Evolutionary conservation across 2,329 filamentous ascomycete species (phyloP).

Genomic region (Colletotrichum magnum): DNA sequence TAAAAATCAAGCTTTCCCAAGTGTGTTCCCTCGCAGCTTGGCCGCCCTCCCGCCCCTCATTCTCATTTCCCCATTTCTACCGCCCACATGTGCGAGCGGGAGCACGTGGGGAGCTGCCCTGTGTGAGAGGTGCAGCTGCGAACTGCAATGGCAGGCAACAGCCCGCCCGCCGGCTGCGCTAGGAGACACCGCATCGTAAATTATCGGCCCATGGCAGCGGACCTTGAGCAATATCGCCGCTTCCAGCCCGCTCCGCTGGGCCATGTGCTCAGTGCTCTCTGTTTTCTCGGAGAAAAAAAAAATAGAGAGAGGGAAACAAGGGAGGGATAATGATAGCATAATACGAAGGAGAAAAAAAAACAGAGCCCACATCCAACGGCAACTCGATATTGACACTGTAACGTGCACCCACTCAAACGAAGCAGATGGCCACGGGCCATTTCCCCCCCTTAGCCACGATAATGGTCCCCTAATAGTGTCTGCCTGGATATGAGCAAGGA

Average conservation of each 20-base stretch:
- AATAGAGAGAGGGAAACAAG: too few species aligned
- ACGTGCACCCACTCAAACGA: slow-evolving; percentile 10
- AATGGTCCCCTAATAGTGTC: background rate
- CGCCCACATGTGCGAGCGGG: slow-evolving; percentile 23
- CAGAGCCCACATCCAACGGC: background rate
- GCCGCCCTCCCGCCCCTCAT: slow-evolving; percentile 11
- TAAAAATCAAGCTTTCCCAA: slow-evolving; percentile 37
- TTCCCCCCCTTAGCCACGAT: slow-evolving; percentile 3
- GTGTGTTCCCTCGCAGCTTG: slow-evolving; percentile 21
- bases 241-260: slow-evolving; percentile 25
- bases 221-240: slow-evolving; percentile 18
- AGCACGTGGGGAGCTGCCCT: slow-evolving; percentile 37
- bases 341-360: background rate
- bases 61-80: slow-evolving; percentile 29
- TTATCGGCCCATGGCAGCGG: slow-evolving; percentile 1
- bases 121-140: slow-evolving; percentile 29
- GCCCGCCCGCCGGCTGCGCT: background rate
- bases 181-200: background rate
- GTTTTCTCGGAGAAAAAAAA: slow-evolving; percentile 13
- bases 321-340: too few species aligned
- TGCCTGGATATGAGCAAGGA: too few species aligned
- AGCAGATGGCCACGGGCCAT: slow-evolving; percentile 5
- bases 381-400: background rate
- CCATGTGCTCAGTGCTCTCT: background rate
- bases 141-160: background rate